Base-by-base conservation (phyloP, 805 yeast genomes). In the Kockiozyma suomiensis region DNA sequence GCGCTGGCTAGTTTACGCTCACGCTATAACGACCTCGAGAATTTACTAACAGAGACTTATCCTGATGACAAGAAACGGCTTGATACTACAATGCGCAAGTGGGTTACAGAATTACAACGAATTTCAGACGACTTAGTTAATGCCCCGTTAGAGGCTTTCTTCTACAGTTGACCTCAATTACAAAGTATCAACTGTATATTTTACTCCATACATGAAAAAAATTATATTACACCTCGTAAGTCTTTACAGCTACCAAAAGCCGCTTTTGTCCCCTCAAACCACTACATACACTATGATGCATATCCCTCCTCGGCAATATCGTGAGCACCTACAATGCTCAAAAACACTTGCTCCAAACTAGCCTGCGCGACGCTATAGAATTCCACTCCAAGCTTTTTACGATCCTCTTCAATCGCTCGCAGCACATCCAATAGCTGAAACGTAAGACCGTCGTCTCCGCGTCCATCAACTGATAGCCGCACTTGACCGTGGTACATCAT, bases 311-410 rank as follows among this genome's bases (percentile, higher is more conserved):
- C 73, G 8, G 37, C 46, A 13, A 69, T 65, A 23, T 68, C 52
- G 58, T 70, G 70, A 13, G 56, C 54, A 0, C 72, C 67, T 3
- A 72, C 73, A 42, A 72, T 72, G 15, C 58, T 64, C 50, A 72
- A 59, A 55, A 72, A 72, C 40, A 72, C 75, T 54, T 72, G 74
- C 58, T 72, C 74, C 28, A 72, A 50, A 17, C 73, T 66, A 3
- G 75, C 68, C 19, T 67, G 70, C 7, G 70, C 53, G 0, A 72
- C 72, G 2, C 73, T 58, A 52, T 72, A 72, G 25, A 67, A 65
- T 54, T 65, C 68, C n/a, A 72, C 63, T 4, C 62, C 62, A 25
- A 61, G 8, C 17, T 25, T 32, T 17, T 40, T 33, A 38, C 51
- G 41, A 25, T 45, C 58, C 19, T 47, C 32, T 37, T 64, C 66